Base-by-base conservation (phyloP, 805 yeast species). In the Clavispora fructus region DNA sequence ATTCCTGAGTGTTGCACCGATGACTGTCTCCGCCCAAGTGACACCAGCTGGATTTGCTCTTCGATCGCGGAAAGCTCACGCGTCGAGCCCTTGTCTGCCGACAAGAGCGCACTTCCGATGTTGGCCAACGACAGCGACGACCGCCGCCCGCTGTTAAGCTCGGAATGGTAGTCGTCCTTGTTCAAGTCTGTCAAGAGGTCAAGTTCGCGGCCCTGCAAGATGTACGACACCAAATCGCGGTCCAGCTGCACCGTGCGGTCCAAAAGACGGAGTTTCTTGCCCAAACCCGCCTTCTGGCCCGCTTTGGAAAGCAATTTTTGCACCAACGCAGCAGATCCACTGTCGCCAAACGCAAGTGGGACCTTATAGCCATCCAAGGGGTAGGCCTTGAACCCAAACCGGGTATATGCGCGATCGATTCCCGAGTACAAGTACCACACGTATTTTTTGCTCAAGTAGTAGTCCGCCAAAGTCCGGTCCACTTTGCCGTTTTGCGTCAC, bases 351-450 rank as follows among this genome's bases (percentile, higher is more conserved):
- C 6, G 58, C 40, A 2, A 50, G 33, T 5, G 71, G 73, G n/a
- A 69, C 46, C 44, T 54, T 51, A 50, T 63, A 69, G 41, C 69
- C 63, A 39, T 68, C 69, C 11, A 66, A 28, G 0, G 73, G 73
- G 47, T 55, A 66, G 1, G 55, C 46, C 42, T 67, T 65, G 58
- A 77, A 85, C 0, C 91, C 95, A 52, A 83, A 79, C 51, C 71
- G 67, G 32, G 71, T 66, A 61, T 89, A 89, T 54, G 75, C 87
- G 29, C 72, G 75, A 13, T 86, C 92, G 17, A 86, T 79, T 41
- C 83, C 94, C 50, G 92, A 83, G 72, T 87, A 87, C 43, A 88
- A 71, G 35, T 53, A 55, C 75, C 75, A 71, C 41, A 67, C 61
- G 51, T 67, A 70, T 45, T 67, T 51, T 43, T 67, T 66, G 35